These are phyloP conservation scores for Dentipellis fragilis DNA, from an alignment of 768 basidiomycete species.

Conservation along the genomic window DNA sequence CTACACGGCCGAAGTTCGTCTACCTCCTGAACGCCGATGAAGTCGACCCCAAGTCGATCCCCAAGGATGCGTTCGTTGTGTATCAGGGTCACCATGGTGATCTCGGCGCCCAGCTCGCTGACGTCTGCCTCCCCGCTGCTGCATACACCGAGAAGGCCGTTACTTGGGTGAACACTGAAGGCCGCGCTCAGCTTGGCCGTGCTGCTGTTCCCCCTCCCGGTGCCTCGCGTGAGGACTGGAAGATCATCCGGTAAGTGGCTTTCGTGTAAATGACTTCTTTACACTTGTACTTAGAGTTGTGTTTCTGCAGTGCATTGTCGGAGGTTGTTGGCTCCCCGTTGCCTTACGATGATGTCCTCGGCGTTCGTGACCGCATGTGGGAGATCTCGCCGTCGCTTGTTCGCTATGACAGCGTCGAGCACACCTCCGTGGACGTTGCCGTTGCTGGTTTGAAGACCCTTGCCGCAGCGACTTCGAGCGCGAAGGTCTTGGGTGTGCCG, in stretches of 20 bases:
- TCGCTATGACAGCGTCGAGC: constrained; percentile 75
- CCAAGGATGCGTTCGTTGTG: constrained; percentile 88
- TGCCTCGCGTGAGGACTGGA: constrained; percentile 94
- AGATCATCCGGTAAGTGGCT: constrained; percentile 70
- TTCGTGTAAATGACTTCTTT: neutral
- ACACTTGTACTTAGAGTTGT: neutral
- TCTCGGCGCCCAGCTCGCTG: constrained; percentile 92
- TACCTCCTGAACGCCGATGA: constrained; percentile 97
- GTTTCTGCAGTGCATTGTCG: constrained; percentile 60
- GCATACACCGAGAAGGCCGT: constrained; percentile 90
- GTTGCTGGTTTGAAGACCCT: constrained; percentile 59
- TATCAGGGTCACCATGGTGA: constrained; percentile 99
- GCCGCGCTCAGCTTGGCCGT: constrained; percentile 81
- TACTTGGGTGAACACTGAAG: constrained; percentile 98
- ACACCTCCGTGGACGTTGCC: constrained; percentile 62
- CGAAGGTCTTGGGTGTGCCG: constrained; percentile 45
- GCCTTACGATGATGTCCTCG: constrained; percentile 82
- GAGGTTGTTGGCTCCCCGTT: constrained; percentile 75
- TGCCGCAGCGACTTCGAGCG: constrained; percentile 36
- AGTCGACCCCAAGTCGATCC: constrained; percentile 78
- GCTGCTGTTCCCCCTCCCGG: constrained; percentile 94
- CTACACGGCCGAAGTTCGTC: constrained; percentile 82
- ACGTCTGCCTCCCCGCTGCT: constrained; percentile 85
- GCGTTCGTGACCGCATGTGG: constrained; percentile 90
- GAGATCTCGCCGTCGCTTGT: constrained; percentile 88